A percentile compares a stretch with the other conserved stretches of the same genome.
Conservation (phyloP, 805 yeast species). For the Tetrapisispora pingtungensis region DNA sequence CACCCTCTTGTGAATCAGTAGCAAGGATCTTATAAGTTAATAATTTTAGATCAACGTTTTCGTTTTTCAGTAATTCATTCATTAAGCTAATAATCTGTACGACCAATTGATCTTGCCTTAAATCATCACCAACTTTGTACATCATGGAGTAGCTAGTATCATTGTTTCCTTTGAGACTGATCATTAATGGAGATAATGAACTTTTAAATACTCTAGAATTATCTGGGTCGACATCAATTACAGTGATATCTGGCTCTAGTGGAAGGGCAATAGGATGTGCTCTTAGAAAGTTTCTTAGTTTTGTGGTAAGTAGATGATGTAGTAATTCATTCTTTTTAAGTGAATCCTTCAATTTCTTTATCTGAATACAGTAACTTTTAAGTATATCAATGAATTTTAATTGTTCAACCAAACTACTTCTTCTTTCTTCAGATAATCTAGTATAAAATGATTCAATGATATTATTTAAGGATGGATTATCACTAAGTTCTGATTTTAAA, state of each 20-base stretch:
- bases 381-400: constrained; percentile 58
- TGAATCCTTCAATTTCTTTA: constrained; percentile 62
- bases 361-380: constrained; percentile 51
- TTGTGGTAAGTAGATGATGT: constrained; percentile 34
- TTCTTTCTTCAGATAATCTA: constrained; percentile 20
- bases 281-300: constrained; percentile 32
- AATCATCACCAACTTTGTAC: constrained; percentile 91
- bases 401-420: constrained; percentile 40
- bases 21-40: constrained; percentile 88
- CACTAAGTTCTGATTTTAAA: constrained; percentile 78
- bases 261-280: constrained; percentile 59
- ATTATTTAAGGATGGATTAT: constrained; percentile 41
- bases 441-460: constrained; percentile 39
- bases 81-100: constrained; percentile 83
- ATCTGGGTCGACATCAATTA: constrained; percentile 69
- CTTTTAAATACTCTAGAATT: constrained; percentile 85
- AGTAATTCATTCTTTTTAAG: constrained; percentile 63
- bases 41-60: constrained; percentile 76
- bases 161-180: constrained; percentile 55
- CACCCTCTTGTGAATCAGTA: constrained; percentile 83
- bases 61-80: constrained; percentile 81
- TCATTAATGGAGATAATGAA: constrained; percentile 78
- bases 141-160: constrained; percentile 61
- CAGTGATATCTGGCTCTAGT: constrained; percentile 65
- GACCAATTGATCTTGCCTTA: constrained; percentile 94